Conservation (phyloP, 202 grass and related monocot genomes). For the Eragrostis tef region DNA sequence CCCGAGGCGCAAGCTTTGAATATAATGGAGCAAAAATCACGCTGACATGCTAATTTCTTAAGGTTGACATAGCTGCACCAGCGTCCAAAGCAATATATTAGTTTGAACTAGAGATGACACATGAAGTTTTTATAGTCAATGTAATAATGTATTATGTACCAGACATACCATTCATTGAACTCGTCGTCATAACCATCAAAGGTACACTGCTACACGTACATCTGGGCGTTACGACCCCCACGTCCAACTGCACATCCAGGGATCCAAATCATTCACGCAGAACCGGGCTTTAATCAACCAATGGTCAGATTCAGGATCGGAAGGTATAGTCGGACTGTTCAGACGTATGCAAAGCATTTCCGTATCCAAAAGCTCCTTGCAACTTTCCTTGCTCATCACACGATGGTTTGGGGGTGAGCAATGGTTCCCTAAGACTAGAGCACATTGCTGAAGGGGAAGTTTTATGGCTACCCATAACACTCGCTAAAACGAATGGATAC, state of each 20-base stretch:
- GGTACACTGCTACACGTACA: no score
- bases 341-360: no score
- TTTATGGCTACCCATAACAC: not conserved
- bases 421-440: slow-evolving; percentile 43
- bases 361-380: slow-evolving; percentile 51
- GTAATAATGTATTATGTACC: not conserved
- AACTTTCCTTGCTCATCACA: slow-evolving; percentile 43
- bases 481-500: slow-evolving; percentile 28
- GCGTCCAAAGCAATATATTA: slow-evolving; percentile 13
- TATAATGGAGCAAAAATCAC: slow-evolving; percentile 51
- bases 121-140: slow-evolving; percentile 2
- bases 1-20: slow-evolving; percentile 43
- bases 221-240: no score
- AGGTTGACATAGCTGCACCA: slow-evolving; percentile 33
- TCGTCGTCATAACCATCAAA: slow-evolving; percentile 42
- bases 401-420: slow-evolving; percentile 40
- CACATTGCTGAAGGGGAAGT: slow-evolving; percentile 14
- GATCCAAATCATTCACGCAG: no score
- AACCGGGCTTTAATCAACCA: no score
- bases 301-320: no score
- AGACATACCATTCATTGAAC: slow-evolving; percentile 48
- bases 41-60: slow-evolving; percentile 41
- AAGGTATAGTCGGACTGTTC: no score
- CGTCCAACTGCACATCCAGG: no score
- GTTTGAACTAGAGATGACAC: slow-evolving; percentile 12